Evolutionary conservation across 1,139 yeast species (phyloP), one percentile per base, ranked within the genome.

Genomic region (Geotrichum carabidarum): DNA sequence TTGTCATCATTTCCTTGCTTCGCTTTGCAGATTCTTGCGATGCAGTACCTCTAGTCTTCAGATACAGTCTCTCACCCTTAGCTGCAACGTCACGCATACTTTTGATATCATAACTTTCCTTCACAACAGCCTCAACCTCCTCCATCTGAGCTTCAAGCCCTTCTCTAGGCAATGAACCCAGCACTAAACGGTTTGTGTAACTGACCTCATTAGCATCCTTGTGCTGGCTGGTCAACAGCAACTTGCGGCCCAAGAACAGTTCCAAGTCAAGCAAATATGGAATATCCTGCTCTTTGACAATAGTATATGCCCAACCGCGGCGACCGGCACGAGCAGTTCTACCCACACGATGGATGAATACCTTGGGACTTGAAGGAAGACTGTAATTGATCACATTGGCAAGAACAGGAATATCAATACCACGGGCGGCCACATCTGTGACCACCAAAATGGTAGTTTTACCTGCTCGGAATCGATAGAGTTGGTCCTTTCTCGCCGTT

Each of bases 281-380:
- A 57, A 93, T 72, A 68, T 94, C 99, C 58, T 80, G 78, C 62
- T 90, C 96, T 58, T 84, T 79, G 3, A 91, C 85, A 55, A 94
- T 81, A 1, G 97, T 85, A 68, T 88, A 94, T 0, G 99, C 99
- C 96, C 98, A 91, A 67, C 99, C 99, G 62, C 81, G 82, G 67
- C 90, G 85, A 68, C 99, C 99, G 9, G 99, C 99, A 78, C 99
- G 86, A 12, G 99, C 99, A 47, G 99, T 93, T 78, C 99, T 84
- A 71, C 99, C 99, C 52, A 94, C 99, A 73, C 99, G 82, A 72
- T 93, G 99, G 55, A 93, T 82, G 70, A 93, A 94, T 57, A 91
- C 86, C 69, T 94, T 93, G 4, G 97, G 90, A 1, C 95, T 85
- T 0, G 91, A 85, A 4, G 99, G 99, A 57, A 93, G 76, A 0